Evolutionary conservation across 2,329 filamentous ascomycete species (phyloP).

Genomic region (Fusarium sp.): DNA sequence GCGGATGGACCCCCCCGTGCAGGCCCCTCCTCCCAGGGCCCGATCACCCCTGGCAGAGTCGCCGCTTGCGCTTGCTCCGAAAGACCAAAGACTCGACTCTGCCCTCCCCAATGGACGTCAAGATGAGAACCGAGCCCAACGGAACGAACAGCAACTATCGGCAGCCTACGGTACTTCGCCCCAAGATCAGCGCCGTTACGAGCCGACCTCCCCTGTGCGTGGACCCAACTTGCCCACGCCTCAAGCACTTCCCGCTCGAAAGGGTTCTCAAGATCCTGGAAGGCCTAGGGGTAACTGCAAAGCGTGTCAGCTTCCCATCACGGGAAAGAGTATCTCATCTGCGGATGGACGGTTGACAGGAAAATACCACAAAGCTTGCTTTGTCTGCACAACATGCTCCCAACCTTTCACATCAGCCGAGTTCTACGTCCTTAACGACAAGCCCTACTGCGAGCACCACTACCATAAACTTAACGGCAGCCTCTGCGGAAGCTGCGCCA

Average conservation of each 20-base stretch:
- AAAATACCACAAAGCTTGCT: constrained; percentile 95
- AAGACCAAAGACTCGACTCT: constrained; percentile 42
- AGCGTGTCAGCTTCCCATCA: constrained; percentile 83
- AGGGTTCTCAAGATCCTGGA: constrained; percentile 59
- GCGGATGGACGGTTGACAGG: constrained; percentile 93
- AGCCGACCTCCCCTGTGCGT: constrained; percentile 21
- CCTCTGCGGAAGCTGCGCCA: constrained; percentile 83
- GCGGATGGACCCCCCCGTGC: constrained; percentile 54
- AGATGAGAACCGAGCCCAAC: constrained; percentile 27
- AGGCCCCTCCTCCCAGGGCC: constrained; percentile 41
- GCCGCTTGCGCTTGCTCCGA: constrained; percentile 48
- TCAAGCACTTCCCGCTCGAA: constrained; percentile 46
- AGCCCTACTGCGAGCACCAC: constrained; percentile 91
- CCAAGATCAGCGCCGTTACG: constrained; percentile 31
- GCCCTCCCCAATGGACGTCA: constrained; percentile 42
- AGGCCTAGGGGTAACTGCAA: constrained; percentile 83
- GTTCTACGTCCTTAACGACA: constrained; percentile 92
- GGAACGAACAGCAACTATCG: constrained; percentile 27
- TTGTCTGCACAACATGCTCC: constrained; percentile 89
- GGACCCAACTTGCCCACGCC: constrained; percentile 24
- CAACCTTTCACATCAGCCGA: constrained; percentile 88
- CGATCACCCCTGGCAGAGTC: constrained; percentile 49
- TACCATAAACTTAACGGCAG: constrained; percentile 95
- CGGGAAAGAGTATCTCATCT: constrained; percentile 93
- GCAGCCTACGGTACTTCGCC: constrained; percentile 40